These are phyloP conservation scores for Tylopilus cervinicoccineus DNA, from an alignment of 768 basidiomycete genomes.

Conservation along the genomic window DNA sequence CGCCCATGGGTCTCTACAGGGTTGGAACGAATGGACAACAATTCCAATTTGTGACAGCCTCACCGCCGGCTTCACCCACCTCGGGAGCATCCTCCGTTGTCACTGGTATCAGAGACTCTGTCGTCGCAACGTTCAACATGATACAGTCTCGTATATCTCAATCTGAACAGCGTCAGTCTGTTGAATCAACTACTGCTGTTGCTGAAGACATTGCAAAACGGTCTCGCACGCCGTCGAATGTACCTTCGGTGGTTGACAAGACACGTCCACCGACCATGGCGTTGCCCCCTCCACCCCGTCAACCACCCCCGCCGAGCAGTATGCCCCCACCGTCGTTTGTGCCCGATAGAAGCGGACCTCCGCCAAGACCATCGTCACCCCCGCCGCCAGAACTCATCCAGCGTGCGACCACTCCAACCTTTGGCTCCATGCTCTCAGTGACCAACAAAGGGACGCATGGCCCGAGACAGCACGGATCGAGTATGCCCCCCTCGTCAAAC, in stretches of 20 bases:
- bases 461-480: constrained; percentile 64
- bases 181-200: constrained; percentile 60
- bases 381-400: constrained; percentile 91
- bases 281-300: constrained; percentile 73
- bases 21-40: constrained; percentile 54
- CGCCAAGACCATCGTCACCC: constrained; percentile 87
- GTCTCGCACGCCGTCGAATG: constrained; percentile 60
- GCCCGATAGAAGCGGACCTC: constrained; percentile 68
- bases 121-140: constrained; percentile 39
- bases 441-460: constrained; percentile 46
- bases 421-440: constrained; percentile 59
- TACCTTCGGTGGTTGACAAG: constrained; percentile 60
- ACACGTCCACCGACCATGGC: constrained; percentile 82
- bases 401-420: constrained; percentile 84
- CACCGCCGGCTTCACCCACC: constrained; percentile 32
- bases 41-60: constrained; percentile 58
- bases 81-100: constrained; percentile 31
- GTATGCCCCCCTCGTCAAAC: constrained; percentile 66
- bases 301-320: constrained; percentile 64
- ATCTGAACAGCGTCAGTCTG: constrained; percentile 64
- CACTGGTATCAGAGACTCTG: constrained; percentile 50
- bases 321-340: constrained; percentile 78
- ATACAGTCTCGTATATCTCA: constrained; percentile 48
- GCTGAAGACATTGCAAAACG: constrained; percentile 46
- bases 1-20: constrained; percentile 47